These are phyloP conservation scores for Malus hybrid DNA, from an alignment of 331 rosid genomes.

Conservation along the genomic window DNA sequence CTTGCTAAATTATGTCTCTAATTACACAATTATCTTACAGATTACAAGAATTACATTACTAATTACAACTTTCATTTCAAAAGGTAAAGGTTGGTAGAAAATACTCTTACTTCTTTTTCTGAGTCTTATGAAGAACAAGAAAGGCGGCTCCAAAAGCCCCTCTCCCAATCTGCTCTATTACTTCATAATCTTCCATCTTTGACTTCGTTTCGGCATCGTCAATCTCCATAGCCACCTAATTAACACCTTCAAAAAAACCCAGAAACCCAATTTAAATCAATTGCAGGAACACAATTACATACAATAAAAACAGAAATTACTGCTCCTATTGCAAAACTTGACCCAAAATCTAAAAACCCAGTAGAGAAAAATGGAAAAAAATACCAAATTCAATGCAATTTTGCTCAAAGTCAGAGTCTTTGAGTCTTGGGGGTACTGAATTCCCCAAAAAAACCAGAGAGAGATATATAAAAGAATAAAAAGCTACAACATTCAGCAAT, in stretches of 20 bases:
- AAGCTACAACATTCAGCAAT: constrained; percentile 32
- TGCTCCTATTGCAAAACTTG: constrained; percentile 11
- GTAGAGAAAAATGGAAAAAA: neutral
- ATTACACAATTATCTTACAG: neutral
- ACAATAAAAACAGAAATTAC: neutral
- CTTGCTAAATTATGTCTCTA: neutral
- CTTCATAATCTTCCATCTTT: constrained; percentile 78
- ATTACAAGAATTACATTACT: neutral
- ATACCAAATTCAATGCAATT: constrained; percentile 4
- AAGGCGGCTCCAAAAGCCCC: constrained; percentile 86
- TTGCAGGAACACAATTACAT: neutral
- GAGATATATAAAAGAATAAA: constrained; percentile 31
- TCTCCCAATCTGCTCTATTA: constrained; percentile 90
- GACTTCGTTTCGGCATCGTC: constrained; percentile 54
- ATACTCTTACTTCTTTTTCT: constrained; percentile 65
- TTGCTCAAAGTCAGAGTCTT: constrained; percentile 16
- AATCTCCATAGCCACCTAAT: constrained; percentile 54
- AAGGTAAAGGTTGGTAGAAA: neutral
- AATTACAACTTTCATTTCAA: neutral
- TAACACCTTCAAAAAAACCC: constrained; percentile 27
- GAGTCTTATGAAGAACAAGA: constrained; percentile 75
- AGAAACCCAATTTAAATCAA: constrained; percentile 13
- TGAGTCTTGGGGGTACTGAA: constrained; percentile 15
- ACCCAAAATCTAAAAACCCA: constrained; percentile 21
- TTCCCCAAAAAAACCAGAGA: constrained; percentile 8